Conservation (phyloP, 768 basidiomycete genomes). For the Pleurotus sapidus region DNA sequence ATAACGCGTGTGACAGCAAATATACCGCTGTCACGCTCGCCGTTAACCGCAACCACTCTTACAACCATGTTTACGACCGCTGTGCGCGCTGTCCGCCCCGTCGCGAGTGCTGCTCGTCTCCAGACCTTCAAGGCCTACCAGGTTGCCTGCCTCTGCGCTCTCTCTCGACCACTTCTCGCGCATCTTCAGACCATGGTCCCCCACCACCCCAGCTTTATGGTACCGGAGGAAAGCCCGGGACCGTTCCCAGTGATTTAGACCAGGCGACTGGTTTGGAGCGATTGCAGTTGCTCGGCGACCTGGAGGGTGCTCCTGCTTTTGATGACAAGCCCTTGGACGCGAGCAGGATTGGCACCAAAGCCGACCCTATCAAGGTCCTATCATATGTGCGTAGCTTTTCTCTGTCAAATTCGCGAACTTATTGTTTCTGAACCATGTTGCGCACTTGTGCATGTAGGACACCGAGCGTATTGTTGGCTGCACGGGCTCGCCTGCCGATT, state of each 20-base stretch:
- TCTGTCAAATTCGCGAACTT: neutral
- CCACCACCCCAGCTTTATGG: constrained; percentile 69
- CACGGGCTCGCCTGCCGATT: constrained; percentile 93
- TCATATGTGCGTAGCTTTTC: constrained; percentile 64
- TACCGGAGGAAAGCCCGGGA: constrained; percentile 66
- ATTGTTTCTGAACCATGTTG: neutral
- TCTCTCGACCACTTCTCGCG: constrained; percentile 55
- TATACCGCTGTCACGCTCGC: constrained; percentile 7
- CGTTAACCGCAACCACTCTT: neutral
- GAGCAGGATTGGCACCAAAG: constrained; percentile 82
- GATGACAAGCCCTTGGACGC: constrained; percentile 84
- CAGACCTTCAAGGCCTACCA: constrained; percentile 26
- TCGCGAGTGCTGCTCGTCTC: constrained; percentile 34
- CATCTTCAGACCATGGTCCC: constrained; percentile 47
- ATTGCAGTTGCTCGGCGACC: constrained; percentile 85
- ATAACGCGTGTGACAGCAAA: constrained; percentile 6
- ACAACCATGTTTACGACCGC: constrained; percentile 42
- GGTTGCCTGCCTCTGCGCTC: constrained; percentile 40
- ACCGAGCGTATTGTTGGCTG: constrained; percentile 86
- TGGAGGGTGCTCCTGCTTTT: constrained; percentile 88
- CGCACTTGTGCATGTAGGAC: constrained; percentile 44
- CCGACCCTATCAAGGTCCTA: constrained; percentile 83
- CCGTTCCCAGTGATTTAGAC: constrained; percentile 79
- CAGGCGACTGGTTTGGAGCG: constrained; percentile 98
- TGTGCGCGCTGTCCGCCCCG: constrained; percentile 44